These are phyloP conservation scores for Pichia exigua DNA, from an alignment of 805 yeast species.

Conservation along the genomic window DNA sequence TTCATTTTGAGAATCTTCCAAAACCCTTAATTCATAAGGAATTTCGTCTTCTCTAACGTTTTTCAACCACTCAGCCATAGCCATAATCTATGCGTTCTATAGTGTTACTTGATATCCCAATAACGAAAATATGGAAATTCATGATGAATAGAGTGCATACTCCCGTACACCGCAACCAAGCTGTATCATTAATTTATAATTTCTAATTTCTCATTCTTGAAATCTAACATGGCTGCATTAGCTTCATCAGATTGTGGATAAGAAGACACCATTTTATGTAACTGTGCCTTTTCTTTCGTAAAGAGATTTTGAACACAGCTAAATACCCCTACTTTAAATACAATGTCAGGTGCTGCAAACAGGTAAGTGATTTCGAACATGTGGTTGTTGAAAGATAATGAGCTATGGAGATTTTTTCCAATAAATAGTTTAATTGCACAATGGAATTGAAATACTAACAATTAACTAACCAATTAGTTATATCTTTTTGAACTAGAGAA, in stretches of 20 bases:
- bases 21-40: not conserved
- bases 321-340: not conserved
- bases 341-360: constrained; percentile 23
- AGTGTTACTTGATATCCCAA: not conserved
- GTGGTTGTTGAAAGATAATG: not conserved
- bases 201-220: not conserved
- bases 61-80: not conserved
- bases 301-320: not conserved
- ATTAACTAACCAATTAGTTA: not conserved
- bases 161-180: not conserved
- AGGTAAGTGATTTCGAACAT: constrained; percentile 15
- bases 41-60: not conserved
- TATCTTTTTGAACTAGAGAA: constrained; percentile 49
- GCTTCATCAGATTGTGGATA: not conserved
- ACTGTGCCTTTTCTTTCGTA: no score
- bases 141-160: not conserved
- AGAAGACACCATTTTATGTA: not conserved
- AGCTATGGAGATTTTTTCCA: no score
- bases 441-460: constrained; percentile 3
- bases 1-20: not conserved
- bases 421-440: not conserved
- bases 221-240: constrained; percentile 1
- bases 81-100: not conserved
- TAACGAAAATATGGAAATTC: not conserved
- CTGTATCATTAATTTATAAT: not conserved